phyloP scores from a whole-genome alignment of 1,284 basidiomycete genomes.

The Paramarasmius palmivorus region DNA sequence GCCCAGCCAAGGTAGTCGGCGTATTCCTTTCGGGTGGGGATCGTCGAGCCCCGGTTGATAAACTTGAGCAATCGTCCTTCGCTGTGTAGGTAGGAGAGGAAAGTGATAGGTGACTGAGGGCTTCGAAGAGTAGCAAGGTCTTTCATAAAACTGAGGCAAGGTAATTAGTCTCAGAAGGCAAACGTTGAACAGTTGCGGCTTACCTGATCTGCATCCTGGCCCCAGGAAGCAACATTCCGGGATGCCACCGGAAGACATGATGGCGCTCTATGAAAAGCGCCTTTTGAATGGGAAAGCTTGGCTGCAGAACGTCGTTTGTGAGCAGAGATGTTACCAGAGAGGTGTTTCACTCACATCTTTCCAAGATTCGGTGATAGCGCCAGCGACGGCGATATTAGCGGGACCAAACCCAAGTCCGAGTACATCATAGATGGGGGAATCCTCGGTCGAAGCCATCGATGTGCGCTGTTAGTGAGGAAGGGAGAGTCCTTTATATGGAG shows the following conservation, averaged over 20 bases:
- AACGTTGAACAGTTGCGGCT: slow-evolving; percentile 15
- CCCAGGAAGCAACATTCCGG: slow-evolving; percentile 58
- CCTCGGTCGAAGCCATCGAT: too few species aligned
- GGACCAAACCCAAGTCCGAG: slow-evolving; percentile 63
- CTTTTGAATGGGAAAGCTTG: slow-evolving; percentile 31
- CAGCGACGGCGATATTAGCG: slow-evolving; percentile 56
- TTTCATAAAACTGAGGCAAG: slow-evolving; percentile 49
- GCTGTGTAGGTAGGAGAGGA: slow-evolving; percentile 56
- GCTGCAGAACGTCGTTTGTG: not conserved
- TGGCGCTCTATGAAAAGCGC: slow-evolving; percentile 55
- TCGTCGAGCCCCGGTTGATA: slow-evolving; percentile 86
- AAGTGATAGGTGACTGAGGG: slow-evolving; percentile 57
- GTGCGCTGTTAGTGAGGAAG: too few species aligned
- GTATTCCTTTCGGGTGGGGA: slow-evolving; percentile 87
- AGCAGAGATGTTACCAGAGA: not conserved
- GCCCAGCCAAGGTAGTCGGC: slow-evolving; percentile 61
- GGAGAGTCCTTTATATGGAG: too few species aligned
- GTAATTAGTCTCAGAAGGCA: slow-evolving; percentile 14
- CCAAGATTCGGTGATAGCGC: slow-evolving; percentile 48
- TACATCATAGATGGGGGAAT: slow-evolving; percentile 39
- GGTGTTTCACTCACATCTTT: not conserved
- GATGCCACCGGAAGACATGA: slow-evolving; percentile 53
- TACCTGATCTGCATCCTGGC: slow-evolving; percentile 62
- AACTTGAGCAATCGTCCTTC: slow-evolving; percentile 53
- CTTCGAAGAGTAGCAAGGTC: slow-evolving; percentile 59